Percentiles rank a stretch among this genome's conserved stretches.
phyloP scores from a whole-genome alignment of 192 early-diverging fungal genomes.

The Podila verticillata region DNA sequence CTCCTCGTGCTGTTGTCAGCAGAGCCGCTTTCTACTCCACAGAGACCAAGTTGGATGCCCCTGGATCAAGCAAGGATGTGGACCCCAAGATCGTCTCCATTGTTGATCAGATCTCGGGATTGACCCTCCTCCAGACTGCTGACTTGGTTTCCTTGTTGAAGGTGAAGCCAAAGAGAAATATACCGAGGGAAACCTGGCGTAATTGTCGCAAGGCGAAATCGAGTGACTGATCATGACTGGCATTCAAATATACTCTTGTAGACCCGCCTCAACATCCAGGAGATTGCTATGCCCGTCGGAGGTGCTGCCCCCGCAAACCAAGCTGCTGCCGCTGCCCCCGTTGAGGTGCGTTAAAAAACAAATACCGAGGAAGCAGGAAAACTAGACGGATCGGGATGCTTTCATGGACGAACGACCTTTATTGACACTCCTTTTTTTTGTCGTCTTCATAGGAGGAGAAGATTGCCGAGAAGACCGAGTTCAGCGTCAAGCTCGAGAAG shows the following conservation, averaged over 20 bases:
- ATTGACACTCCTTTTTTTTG: too few relatives aligned
- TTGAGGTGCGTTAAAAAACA: constrained; percentile 58
- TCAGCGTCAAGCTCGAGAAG: constrained; percentile 96
- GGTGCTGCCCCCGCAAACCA: constrained; percentile 64
- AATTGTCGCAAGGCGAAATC: too few relatives aligned
- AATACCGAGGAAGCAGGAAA: too few relatives aligned
- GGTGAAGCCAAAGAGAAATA: constrained; percentile 54
- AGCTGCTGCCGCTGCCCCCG: constrained; percentile 70
- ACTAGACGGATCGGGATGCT: too few relatives aligned
- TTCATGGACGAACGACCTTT: too few relatives aligned
- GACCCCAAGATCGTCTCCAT: constrained; percentile 83
- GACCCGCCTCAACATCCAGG: constrained; percentile 91
- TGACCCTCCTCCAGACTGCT: constrained; percentile 95
- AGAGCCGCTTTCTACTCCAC: constrained; percentile 45
- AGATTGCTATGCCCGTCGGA: constrained; percentile 86
- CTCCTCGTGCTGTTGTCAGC: constrained; percentile 44
- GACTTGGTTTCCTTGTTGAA: constrained; percentile 90
- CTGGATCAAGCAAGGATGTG: constrained; percentile 62
- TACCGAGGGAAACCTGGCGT: too few relatives aligned
- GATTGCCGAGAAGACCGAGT: constrained; percentile 90
- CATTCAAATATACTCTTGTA: constrained; percentile 20
- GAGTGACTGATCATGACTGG: too few relatives aligned
- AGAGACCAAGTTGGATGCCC: constrained; percentile 65
- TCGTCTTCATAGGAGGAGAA: constrained; percentile 73
- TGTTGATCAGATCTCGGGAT: constrained; percentile 87